phyloP scores from a whole-genome alignment of 2,329 filamentous ascomycete genomes.

The Diaporthe australafricana region DNA sequence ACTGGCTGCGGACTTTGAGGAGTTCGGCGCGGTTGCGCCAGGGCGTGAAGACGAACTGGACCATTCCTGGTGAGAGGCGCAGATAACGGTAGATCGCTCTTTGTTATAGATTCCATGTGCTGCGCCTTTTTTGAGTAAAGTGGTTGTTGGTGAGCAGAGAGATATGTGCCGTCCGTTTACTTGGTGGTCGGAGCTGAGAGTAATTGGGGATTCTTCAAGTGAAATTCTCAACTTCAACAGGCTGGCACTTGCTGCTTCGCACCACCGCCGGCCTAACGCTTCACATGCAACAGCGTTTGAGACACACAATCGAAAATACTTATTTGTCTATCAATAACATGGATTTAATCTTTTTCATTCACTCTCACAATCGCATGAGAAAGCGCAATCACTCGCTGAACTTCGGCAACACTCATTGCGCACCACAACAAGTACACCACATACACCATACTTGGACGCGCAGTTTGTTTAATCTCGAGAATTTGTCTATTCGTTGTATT shows the following conservation, averaged over 20 bases:
- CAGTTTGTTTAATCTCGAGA: neutral
- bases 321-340: too few species aligned
- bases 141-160: neutral
- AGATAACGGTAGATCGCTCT: neutral
- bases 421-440: neutral
- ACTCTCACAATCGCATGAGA: neutral
- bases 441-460: neutral
- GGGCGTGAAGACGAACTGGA: slow-evolving; percentile 78
- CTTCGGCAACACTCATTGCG: neutral
- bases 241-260: neutral
- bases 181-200: neutral
- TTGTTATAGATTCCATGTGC: neutral
- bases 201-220: neutral
- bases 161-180: neutral
- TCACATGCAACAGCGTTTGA: neutral
- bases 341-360: too few species aligned
- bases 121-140: neutral
- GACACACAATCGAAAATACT: neutral
- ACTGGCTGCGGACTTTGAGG: slow-evolving; percentile 71
- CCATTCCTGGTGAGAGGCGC: slow-evolving; percentile 58
- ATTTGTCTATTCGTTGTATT: neutral
- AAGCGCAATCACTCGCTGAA: neutral
- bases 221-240: slow-evolving; percentile 17
- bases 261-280: neutral
- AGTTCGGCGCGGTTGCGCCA: slow-evolving; percentile 77